phyloP scores from a whole-genome alignment of 768 basidiomycete genomes.

The Calvatia gigantea region DNA sequence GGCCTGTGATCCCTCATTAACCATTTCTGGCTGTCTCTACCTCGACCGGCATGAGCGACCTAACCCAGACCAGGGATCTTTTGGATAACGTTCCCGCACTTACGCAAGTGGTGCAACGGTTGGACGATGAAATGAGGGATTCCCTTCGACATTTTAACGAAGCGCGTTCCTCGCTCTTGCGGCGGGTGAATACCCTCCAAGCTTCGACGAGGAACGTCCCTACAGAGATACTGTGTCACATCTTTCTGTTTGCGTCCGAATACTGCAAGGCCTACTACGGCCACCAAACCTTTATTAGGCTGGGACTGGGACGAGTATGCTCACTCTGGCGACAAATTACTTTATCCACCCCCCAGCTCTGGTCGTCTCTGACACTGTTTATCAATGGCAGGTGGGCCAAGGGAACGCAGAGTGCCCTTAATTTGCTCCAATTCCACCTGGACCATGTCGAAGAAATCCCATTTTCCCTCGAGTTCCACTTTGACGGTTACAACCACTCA shows the following conservation, averaged over 20 bases:
- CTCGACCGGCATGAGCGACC: not conserved
- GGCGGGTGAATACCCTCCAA: not conserved
- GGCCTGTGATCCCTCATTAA: no score
- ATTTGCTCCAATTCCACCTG: not conserved
- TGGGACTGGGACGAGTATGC: not conserved
- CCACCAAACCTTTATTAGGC: not conserved
- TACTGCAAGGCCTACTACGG: no score
- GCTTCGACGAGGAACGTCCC: not conserved
- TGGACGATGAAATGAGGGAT: not conserved
- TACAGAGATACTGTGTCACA: not conserved
- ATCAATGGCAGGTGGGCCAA: not conserved
- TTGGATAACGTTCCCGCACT: not conserved
- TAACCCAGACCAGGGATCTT: not conserved
- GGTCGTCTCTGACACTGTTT: not conserved
- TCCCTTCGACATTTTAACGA: not conserved
- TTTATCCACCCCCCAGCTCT: not conserved
- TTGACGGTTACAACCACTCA: not conserved
- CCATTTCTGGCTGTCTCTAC: no score
- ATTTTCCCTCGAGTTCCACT: not conserved
- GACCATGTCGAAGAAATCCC: not conserved
- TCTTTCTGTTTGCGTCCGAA: not conserved
- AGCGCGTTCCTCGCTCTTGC: not conserved
- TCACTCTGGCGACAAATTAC: not conserved
- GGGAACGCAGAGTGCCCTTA: not conserved
- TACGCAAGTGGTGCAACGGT: not conserved